Percentiles rank a stretch among this genome's conserved stretches.
These are phyloP conservation scores for Linderina pennispora DNA, from an alignment of 192 early-diverging fungal genomes.

Conservation along the genomic window DNA sequence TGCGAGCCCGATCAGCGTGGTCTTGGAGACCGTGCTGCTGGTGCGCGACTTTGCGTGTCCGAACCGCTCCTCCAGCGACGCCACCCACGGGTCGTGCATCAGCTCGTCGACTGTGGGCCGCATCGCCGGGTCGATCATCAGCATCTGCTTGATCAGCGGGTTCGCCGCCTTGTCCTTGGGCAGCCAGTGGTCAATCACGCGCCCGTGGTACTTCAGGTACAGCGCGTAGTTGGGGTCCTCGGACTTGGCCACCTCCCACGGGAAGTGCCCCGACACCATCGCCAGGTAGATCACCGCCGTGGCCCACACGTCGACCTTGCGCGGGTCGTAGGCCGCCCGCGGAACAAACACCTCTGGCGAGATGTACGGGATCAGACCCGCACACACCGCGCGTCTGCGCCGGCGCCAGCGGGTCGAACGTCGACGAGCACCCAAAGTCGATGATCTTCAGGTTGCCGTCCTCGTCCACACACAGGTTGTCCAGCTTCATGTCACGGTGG, in stretches of 20 bases:
- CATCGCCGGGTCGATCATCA: slow-evolving; percentile 60
- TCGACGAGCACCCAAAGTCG: slow-evolving; percentile 82
- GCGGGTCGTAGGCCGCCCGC: slow-evolving; percentile 67
- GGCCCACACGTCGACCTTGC: slow-evolving; percentile 85
- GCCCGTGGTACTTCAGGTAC: slow-evolving; percentile 42
- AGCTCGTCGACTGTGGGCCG: slow-evolving; percentile 77
- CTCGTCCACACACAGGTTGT: slow-evolving; percentile 74
- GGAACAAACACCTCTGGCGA: slow-evolving; percentile 76
- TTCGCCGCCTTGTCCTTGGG: slow-evolving; percentile 26
- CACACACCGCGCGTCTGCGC: slow-evolving; percentile 72
- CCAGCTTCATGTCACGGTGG: slow-evolving; percentile 81
- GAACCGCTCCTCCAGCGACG: slow-evolving; percentile 15
- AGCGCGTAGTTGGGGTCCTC: slow-evolving; percentile 62
- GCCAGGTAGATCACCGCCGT: slow-evolving; percentile 79
- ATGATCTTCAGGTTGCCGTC: slow-evolving; percentile 76
- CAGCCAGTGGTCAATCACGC: slow-evolving; percentile 51
- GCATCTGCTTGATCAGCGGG: slow-evolving; percentile 61
- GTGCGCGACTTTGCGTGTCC: slow-evolving; percentile 4
- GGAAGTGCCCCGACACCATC: slow-evolving; percentile 64
- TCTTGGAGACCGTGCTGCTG: slow-evolving; percentile 14
- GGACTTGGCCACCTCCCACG: slow-evolving; percentile 56
- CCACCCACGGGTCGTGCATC: slow-evolving; percentile 68
- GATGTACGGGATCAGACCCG: slow-evolving; percentile 94
- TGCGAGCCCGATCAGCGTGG: slow-evolving; percentile 14
- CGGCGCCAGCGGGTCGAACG: slow-evolving; percentile 60